Conservation (phyloP, 2,329 filamentous ascomycete genomes). For the Arthrinium phaeospermum region DNA sequence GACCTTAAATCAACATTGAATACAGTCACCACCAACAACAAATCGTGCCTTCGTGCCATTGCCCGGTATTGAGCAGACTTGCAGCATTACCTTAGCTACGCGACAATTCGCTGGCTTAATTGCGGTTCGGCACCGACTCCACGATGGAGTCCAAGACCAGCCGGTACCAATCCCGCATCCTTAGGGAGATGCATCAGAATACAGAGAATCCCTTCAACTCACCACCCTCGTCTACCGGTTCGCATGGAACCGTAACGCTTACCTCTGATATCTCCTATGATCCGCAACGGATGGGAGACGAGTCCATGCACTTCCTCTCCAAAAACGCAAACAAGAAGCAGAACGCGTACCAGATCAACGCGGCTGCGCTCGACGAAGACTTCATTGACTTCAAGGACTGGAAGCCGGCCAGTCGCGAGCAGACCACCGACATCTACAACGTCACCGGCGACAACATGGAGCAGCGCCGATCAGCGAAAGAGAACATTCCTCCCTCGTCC, state of each 20-base stretch:
- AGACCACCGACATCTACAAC: conserved; percentile 43
- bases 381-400: conserved; percentile 55
- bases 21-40: not conserved
- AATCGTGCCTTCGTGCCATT: conserved; percentile 14
- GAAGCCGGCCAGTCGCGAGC: conserved; percentile 27
- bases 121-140: conserved; percentile 10
- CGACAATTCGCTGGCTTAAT: not conserved
- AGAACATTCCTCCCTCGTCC: conserved; percentile 49
- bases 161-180: conserved; percentile 36
- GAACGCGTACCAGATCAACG: conserved; percentile 40
- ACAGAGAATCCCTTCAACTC: conserved; percentile 62
- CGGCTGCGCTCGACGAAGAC: conserved; percentile 48
- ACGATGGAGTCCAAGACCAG: conserved; percentile 20
- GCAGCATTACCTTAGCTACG: not conserved
- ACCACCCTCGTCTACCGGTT: conserved; percentile 62
- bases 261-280: conserved; percentile 60
- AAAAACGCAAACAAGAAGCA: conserved; percentile 25
- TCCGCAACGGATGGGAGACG: conserved; percentile 54
- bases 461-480: conserved; percentile 46
- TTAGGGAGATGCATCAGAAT: conserved; percentile 43
- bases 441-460: conserved; percentile 29
- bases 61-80: not conserved
- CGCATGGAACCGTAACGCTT: conserved; percentile 61
- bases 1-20: not conserved
- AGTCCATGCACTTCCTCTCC: conserved; percentile 41